Percentiles rank a stretch among this genome's conserved stretches.
Evolutionary conservation across 2,329 filamentous ascomycete genomes (phyloP).

Genomic region (Trichoderma aggressivum): DNA sequence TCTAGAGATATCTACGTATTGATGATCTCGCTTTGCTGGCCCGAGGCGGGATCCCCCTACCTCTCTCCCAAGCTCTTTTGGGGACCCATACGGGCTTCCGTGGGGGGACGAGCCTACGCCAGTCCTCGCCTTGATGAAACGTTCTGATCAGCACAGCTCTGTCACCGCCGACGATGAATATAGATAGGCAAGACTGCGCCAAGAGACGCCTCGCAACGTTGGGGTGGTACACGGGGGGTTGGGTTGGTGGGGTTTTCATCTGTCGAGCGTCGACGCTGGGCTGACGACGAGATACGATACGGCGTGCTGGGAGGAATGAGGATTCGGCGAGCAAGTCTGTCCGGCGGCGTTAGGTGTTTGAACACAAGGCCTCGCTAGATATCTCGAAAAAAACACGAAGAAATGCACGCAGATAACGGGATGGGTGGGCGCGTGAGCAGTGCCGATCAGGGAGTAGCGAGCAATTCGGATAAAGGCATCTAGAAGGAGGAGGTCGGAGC

Average conservation of each 20-base stretch:
- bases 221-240: slow-evolving; percentile 16
- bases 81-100: not conserved
- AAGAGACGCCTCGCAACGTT: slow-evolving; percentile 14
- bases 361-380: not conserved
- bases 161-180: not conserved
- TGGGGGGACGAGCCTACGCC: not conserved
- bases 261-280: not conserved
- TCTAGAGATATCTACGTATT: not conserved
- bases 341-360: not conserved
- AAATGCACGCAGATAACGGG: not conserved
- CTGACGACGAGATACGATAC: not conserved
- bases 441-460: not conserved
- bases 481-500: not conserved
- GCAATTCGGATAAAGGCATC: not conserved
- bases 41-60: not conserved
- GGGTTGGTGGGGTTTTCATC: slow-evolving; percentile 7
- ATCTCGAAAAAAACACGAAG: not conserved
- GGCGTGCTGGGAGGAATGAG: not conserved
- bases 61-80: not conserved
- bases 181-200: not conserved
- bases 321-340: not conserved
- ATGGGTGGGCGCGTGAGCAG: slow-evolving; percentile 2
- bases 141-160: slow-evolving; percentile 1
- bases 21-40: not conserved
- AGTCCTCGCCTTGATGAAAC: slow-evolving; percentile 10